phyloP scores from a whole-genome alignment of 139 green algal genomes.

The Raphidocelis subcapitata region DNA sequence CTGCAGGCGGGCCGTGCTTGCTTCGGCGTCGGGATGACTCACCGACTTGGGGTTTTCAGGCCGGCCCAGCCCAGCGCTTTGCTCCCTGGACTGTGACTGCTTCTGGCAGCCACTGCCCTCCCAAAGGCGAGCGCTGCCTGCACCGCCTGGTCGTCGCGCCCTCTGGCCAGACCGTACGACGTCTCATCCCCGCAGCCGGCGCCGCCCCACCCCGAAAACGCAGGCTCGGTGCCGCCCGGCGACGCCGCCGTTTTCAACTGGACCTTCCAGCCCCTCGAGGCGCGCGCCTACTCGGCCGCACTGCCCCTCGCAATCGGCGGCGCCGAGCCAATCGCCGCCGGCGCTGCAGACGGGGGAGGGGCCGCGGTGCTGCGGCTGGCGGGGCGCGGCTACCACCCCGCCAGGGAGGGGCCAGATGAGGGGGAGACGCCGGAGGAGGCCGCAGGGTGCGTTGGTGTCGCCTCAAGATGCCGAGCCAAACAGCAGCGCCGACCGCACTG shows the following conservation, averaged over 20 bases:
- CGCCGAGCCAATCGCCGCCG: conserved; percentile 3
- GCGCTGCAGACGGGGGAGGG: too few relatives aligned
- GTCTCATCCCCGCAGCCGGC: conserved; percentile 16
- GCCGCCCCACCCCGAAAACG: conserved; percentile 3
- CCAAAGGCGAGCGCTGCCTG: not conserved
- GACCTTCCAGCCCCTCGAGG: conserved; percentile 56
- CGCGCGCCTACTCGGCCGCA: conserved; percentile 30
- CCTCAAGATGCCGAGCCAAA: not conserved
- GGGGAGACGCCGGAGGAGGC: not conserved
- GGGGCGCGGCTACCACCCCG: conserved; percentile 42
- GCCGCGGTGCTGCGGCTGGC: conserved; percentile 10
- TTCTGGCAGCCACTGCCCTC: not conserved
- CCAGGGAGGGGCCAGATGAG: not conserved
- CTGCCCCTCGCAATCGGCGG: conserved; percentile 38
- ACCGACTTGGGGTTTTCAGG: not conserved
- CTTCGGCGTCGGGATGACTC: not conserved
- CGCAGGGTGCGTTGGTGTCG: not conserved
- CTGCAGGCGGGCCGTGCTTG: not conserved
- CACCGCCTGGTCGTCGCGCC: too few relatives aligned
- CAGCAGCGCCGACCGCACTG: not conserved
- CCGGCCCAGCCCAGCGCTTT: conserved; percentile 14
- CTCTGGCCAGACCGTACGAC: too few relatives aligned
- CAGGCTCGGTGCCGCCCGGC: conserved; percentile 40
- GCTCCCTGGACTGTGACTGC: conserved; percentile 16
- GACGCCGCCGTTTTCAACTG: conserved; percentile 40